Base-by-base conservation (phyloP, 2,329 filamentous ascomycete genomes). In the Cryphonectria naterciae region DNA sequence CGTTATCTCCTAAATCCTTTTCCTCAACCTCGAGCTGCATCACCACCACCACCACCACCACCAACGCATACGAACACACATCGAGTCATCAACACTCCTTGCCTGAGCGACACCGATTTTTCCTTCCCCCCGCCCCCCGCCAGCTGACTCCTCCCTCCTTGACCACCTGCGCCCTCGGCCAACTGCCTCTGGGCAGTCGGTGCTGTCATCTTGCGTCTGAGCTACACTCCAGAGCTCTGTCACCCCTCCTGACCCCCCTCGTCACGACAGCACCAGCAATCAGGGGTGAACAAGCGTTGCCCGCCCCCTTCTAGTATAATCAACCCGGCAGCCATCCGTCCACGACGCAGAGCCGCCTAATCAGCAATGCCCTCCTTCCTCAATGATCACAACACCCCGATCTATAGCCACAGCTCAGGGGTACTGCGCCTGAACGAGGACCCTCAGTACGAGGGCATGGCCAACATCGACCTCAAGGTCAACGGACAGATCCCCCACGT, bases 341-440 rank as follows among this genome's bases (percentile, higher is more conserved):
- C 41, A 17, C 52, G 35, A 39, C 54, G 10, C 43, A 49, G 37
- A 49, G 37, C 37, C 4, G 60, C 62, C 54, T 61, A 39, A 52
- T 56, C 67, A 67, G 71, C 69, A 68, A 88, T 88, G 86, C 86
- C 86, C 81, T 87, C 85, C 74, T 88, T 87, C 78, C 77, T 87
- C 74, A 81, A 82, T 78, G 81, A 86, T 79, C 80, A 83, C 73
- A 81, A 79, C 79, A 79, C 81, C 74, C 80, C 79, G 74, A 79
- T 81, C 74, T 83, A 83, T 76, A 80, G 79, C 70, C 80, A 80
- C 71, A 79, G 82, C 76, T 76, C 80, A 71, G 82, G 83, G 73
- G 78, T 85, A 70, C 78, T 85, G 74, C 78, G 84, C 69, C 80
- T 86, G 74, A 81, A 84, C 75, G 80, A 79, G 52, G 79, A 78